phyloP scores from a whole-genome alignment of 2,329 filamentous ascomycete genomes.

The Cercospora berteroae region DNA sequence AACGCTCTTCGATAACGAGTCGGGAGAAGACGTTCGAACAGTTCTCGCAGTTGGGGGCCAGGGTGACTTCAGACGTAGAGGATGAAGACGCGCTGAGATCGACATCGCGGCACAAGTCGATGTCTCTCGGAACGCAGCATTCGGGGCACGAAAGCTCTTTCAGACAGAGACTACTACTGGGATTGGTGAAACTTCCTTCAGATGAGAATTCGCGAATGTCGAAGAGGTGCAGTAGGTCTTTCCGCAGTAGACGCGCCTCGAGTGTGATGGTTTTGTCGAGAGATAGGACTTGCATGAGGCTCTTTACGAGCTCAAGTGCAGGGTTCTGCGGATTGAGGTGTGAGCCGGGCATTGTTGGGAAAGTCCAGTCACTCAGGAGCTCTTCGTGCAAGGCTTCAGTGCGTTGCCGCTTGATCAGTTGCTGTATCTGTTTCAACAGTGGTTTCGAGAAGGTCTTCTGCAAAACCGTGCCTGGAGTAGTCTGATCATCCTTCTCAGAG shows the following conservation, averaged over 20 bases:
- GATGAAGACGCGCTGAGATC: constrained; percentile 57
- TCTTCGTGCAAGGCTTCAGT: constrained; percentile 87
- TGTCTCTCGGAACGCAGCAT: constrained; percentile 83
- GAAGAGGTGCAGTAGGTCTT: constrained; percentile 84
- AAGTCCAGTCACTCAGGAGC: constrained; percentile 79
- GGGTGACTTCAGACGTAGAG: constrained; percentile 21
- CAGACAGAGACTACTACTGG: constrained; percentile 70
- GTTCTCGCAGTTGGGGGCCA: constrained; percentile 52
- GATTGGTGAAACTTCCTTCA: constrained; percentile 85
- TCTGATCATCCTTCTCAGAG: constrained; percentile 59
- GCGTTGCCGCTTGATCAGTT: constrained; percentile 80
- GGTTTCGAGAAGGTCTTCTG: constrained; percentile 84
- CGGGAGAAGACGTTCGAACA: constrained; percentile 75
- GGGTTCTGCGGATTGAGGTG: constrained; percentile 67
- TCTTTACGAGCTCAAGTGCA: constrained; percentile 86
- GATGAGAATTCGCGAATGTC: constrained; percentile 91
- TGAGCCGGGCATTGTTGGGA: constrained; percentile 75
- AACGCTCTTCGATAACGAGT: constrained; percentile 77
- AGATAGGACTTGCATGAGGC: constrained; percentile 85
- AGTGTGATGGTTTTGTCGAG: constrained; percentile 88
- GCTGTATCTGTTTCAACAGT: constrained; percentile 80
- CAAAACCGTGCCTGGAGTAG: constrained; percentile 61
- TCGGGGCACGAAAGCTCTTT: constrained; percentile 79
- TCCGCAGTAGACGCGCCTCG: constrained; percentile 82
- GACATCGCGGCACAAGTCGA: constrained; percentile 90